Percentiles rank a stretch among this genome's conserved stretches.
Conservation (phyloP, 163 green algal genomes). For the Scenedesmus sp. region DNA sequence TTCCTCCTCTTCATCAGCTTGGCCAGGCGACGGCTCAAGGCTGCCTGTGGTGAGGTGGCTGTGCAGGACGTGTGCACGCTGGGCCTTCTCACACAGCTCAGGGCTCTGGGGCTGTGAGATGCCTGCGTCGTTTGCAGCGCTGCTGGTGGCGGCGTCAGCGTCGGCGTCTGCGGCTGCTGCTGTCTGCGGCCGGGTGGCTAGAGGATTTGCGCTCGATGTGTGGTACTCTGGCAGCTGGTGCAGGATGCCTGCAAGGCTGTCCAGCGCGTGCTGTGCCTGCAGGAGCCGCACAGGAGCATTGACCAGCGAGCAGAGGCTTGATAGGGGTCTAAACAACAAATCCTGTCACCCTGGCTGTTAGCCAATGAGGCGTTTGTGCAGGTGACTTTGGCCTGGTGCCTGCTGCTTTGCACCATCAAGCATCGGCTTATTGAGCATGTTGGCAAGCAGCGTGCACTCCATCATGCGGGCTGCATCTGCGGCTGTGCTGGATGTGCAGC, state of each 20-base stretch:
- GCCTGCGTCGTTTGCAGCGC: not conserved
- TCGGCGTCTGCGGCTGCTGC: not conserved
- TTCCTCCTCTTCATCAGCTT: not conserved
- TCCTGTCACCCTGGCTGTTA: not conserved
- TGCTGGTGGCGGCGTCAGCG: not conserved
- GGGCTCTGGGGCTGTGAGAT: not conserved
- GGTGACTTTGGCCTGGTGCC: too few species aligned
- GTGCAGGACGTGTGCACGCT: not conserved
- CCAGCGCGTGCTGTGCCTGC: constrained; percentile 25
- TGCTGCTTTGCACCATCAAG: too few species aligned
- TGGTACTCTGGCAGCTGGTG: constrained; percentile 33
- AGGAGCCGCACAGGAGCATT: not conserved
- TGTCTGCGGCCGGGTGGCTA: not conserved
- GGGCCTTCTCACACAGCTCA: not conserved
- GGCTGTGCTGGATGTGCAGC: too few species aligned
- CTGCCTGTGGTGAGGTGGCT: constrained; percentile 11
- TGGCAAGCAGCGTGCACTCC: too few species aligned
- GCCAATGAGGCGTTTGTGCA: too few species aligned
- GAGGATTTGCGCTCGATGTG: constrained; percentile 20
- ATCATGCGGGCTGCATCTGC: too few species aligned
- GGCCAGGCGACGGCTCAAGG: not conserved
- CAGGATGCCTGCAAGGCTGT: constrained; percentile 26
- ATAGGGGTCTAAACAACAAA: not conserved
- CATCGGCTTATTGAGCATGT: too few species aligned
- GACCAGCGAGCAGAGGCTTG: not conserved